These are phyloP conservation scores for Aegle marmelos DNA, from an alignment of 345 rosid genomes.

Conservation along the genomic window DNA sequence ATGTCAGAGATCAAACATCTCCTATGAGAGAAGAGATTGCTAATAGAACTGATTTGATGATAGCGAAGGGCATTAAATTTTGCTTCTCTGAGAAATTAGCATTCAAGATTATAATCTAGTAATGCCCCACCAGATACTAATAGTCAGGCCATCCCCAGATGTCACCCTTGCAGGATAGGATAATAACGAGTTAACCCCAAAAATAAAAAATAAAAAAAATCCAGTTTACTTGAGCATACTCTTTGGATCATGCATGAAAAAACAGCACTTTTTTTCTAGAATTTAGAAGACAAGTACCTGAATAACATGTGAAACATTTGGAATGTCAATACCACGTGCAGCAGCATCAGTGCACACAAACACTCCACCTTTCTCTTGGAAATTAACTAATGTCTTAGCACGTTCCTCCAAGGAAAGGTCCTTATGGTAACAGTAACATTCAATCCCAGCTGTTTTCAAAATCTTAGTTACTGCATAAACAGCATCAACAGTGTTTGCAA, in stretches of 20 bases:
- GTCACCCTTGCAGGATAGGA: neutral
- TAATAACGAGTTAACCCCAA: neutral
- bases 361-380: constrained; percentile 78
- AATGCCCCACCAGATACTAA: neutral
- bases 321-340: constrained; percentile 96
- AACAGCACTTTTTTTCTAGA: neutral
- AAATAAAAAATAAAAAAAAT: neutral
- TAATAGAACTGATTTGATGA: neutral
- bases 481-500: constrained; percentile 89
- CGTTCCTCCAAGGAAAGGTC: constrained; percentile 78
- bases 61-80: neutral
- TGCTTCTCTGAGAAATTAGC: neutral
- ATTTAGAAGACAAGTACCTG: constrained; percentile 54
- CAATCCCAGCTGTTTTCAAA: constrained; percentile 70
- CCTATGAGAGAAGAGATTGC: neutral
- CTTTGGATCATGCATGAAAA: neutral
- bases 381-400: constrained; percentile 55
- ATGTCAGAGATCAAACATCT: neutral
- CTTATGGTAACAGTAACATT: constrained; percentile 80
- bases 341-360: constrained; percentile 98
- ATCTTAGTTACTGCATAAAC: constrained; percentile 82
- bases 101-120: neutral
- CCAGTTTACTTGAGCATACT: neutral
- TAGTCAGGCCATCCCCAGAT: neutral
- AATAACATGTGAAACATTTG: constrained; percentile 82